Base-by-base conservation (phyloP, 116 monocot genomes). In the Cymodocea nodosa region DNA sequence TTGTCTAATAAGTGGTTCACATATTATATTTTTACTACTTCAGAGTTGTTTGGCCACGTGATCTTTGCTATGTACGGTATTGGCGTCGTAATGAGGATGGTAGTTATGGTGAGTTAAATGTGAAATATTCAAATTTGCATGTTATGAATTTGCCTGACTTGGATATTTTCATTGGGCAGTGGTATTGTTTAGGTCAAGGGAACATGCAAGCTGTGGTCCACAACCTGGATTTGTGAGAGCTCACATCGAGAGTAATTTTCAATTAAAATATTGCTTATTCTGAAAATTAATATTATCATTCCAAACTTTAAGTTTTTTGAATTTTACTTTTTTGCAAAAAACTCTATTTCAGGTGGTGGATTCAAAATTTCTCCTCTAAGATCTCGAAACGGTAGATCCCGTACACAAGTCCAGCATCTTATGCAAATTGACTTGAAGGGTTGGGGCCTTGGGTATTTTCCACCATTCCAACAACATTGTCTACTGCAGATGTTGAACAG, bases 31-130 rank as follows among this genome's bases (percentile, higher is more conserved):
- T 64, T 73, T 71, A 11, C 44, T 44, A 44, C 2, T 81, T 68
- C 71, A 98, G 97, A 78, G 64, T 98, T 73, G 80, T 98, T n/a
- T 98, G 97, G 97, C 92, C 88, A 30, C 97, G 97, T 65, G 97
- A 98, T 77, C 86, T 98, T 67, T 98, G 97, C 60, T 98, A 98
- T 80, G 80, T 91, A 65, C 87, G 97, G 6, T 98, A 98, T 66
- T 98, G 97, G 97, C 79, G 97, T 35, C 85, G 82, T 61, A 98
- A 98, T 74, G 89, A 98, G 75, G 97, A 98, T 78, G 97, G 97
- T 30, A 98, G 97, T 74, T 98, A 98, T 76, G 97, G 97, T 85
- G 30, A 73, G 77, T 60, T 14, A 44, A 44, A 8, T 11, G 60
- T 23, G 17, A 30, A 50, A 2, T 64, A 49, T 49, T 14, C 14